Evolutionary conservation across 202 grass and related monocot species (phyloP).

Genomic region (Zizania palustris): DNA sequence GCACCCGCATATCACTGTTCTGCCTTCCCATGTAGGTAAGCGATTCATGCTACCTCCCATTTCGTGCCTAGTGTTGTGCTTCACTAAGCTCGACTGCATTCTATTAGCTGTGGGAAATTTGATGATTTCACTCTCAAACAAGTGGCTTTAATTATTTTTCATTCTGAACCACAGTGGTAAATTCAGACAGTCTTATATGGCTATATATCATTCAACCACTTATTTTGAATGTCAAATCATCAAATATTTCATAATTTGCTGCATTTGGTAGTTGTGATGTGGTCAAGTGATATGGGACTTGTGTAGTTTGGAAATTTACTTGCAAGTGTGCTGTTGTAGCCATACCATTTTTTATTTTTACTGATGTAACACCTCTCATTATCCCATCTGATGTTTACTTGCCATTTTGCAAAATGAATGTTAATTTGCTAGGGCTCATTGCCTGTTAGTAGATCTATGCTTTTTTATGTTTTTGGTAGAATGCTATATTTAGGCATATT

Average conservation of each 20-base stretch:
- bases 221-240: too few relatives aligned
- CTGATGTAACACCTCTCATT: neutral
- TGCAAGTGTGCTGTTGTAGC: neutral
- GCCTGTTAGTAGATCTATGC: neutral
- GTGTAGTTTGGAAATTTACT: neutral
- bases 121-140: too few relatives aligned
- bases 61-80: conserved; percentile 1
- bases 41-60: neutral
- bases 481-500: conserved; percentile 40
- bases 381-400: neutral
- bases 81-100: conserved; percentile 1
- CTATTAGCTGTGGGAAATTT: too few relatives aligned
- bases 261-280: neutral
- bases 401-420: conserved; percentile 29
- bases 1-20: conserved; percentile 95
- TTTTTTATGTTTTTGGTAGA: conserved; percentile 12
- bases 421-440: neutral
- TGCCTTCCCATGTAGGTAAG: conserved; percentile 92
- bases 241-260: neutral
- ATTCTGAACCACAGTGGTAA: too few relatives aligned
- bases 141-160: too few relatives aligned
- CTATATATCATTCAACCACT: too few relatives aligned
- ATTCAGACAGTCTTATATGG: too few relatives aligned
- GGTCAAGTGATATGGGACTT: neutral
- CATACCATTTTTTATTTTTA: conserved; percentile 1